These are phyloP conservation scores for Dimocarpus longan DNA, from an alignment of 345 rosid species.

Conservation along the genomic window DNA sequence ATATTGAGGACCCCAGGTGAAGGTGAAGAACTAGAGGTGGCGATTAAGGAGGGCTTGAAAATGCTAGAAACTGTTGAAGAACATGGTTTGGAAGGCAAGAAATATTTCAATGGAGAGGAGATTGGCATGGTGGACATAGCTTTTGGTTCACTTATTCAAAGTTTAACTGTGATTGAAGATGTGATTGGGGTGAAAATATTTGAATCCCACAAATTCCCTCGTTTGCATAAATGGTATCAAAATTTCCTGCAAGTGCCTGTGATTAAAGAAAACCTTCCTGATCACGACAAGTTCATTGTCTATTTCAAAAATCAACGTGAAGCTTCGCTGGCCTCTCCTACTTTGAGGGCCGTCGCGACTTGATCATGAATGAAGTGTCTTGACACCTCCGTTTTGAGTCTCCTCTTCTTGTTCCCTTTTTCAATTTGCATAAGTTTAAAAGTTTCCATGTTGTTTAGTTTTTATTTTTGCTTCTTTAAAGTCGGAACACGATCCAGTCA, in stretches of 20 bases:
- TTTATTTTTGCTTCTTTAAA: no score
- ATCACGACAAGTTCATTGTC: background rate
- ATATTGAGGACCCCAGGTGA: background rate
- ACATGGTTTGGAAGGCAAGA: constrained; percentile 7
- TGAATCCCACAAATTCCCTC: constrained; percentile 24
- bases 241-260: constrained; percentile 14
- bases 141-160: background rate
- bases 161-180: constrained; percentile 1
- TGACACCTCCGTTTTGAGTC: background rate
- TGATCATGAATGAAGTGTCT: background rate
- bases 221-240: constrained; percentile 15
- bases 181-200: background rate
- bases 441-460: no score
- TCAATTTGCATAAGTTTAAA: no score
- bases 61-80: constrained; percentile 9
- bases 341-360: background rate
- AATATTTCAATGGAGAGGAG: constrained; percentile 11
- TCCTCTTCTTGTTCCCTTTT: no score
- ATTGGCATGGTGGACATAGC: constrained; percentile 9
- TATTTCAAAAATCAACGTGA: background rate
- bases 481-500: no score
- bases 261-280: constrained; percentile 26
- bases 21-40: constrained; percentile 3
- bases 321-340: background rate
- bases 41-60: background rate